phyloP scores from a whole-genome alignment of 169 alveolate genomes.

The Plasmodium inui region DNA sequence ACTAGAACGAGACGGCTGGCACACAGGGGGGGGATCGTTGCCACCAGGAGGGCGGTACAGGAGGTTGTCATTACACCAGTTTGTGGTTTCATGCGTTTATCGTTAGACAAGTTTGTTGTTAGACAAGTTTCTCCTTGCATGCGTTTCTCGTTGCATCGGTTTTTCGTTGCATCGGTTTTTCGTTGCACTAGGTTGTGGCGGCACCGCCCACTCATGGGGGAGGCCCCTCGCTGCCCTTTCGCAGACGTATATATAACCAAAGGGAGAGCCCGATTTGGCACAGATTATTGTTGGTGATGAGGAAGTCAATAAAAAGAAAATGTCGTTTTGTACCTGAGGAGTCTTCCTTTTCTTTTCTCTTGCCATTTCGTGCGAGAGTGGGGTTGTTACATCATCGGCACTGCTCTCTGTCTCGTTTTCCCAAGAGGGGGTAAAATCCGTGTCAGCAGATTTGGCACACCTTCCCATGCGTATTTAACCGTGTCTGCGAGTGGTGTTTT shows the following conservation, averaged over 20 bases:
- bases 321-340: background rate
- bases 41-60: too few species aligned
- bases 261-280: background rate
- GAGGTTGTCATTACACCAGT: too few species aligned
- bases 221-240: background rate
- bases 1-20: too few species aligned
- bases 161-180: too few species aligned
- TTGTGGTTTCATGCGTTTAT: too few species aligned
- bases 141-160: too few species aligned
- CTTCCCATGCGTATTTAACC: background rate
- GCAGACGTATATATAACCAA: background rate
- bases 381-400: background rate
- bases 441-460: background rate
- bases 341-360: background rate
- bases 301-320: background rate
- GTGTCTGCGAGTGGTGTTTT: background rate
- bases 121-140: too few species aligned
- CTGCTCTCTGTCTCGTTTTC: background rate
- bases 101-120: too few species aligned
- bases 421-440: background rate
- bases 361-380: background rate
- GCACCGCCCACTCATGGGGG: too few species aligned
- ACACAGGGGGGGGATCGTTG: too few species aligned
- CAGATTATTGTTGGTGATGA: background rate
- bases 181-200: too few species aligned